A percentile compares a stretch with the other conserved stretches of the same genome.
Conservation (phyloP, 2,329 filamentous ascomycete species). For the Calonectria fujianensis region DNA sequence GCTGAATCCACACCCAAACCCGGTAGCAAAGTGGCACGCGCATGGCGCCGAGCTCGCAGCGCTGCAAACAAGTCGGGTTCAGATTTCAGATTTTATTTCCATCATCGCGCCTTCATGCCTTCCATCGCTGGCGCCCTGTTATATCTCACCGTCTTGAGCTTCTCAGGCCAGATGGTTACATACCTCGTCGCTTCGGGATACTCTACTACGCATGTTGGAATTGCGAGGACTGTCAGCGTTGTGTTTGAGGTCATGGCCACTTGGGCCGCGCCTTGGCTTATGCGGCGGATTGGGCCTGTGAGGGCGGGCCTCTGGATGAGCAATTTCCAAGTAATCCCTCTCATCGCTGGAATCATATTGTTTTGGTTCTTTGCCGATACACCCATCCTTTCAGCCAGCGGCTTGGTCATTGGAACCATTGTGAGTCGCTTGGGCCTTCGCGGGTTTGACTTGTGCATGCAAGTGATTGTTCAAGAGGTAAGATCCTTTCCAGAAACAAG, state of each 20-base stretch:
- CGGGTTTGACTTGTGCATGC: constrained; percentile 76
- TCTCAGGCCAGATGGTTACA: constrained; percentile 77
- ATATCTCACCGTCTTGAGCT: constrained; percentile 76
- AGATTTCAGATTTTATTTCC: constrained; percentile 64
- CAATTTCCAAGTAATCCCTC: constrained; percentile 76
- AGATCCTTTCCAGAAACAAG: constrained; percentile 30
- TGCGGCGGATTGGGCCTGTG: constrained; percentile 71
- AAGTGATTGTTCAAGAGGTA: constrained; percentile 76
- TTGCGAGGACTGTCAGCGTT: constrained; percentile 70
- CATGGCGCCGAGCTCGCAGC: neutral
- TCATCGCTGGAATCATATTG: constrained; percentile 64
- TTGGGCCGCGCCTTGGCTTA: constrained; percentile 73
- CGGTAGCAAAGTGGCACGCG: neutral
- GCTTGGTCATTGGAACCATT: constrained; percentile 68
- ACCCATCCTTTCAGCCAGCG: constrained; percentile 62
- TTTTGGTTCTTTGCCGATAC: constrained; percentile 59
- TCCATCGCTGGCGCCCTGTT: constrained; percentile 75
- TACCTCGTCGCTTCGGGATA: constrained; percentile 74
- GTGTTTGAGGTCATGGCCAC: constrained; percentile 76
- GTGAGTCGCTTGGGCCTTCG: constrained; percentile 75
- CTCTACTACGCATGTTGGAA: constrained; percentile 68
- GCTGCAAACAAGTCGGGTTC: constrained; percentile 11
- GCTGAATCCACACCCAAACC: neutral
- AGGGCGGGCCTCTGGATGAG: constrained; percentile 81
- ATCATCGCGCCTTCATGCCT: constrained; percentile 73